phyloP scores from a whole-genome alignment of 306 rosid genomes.

The Potentilla sterilis region DNA sequence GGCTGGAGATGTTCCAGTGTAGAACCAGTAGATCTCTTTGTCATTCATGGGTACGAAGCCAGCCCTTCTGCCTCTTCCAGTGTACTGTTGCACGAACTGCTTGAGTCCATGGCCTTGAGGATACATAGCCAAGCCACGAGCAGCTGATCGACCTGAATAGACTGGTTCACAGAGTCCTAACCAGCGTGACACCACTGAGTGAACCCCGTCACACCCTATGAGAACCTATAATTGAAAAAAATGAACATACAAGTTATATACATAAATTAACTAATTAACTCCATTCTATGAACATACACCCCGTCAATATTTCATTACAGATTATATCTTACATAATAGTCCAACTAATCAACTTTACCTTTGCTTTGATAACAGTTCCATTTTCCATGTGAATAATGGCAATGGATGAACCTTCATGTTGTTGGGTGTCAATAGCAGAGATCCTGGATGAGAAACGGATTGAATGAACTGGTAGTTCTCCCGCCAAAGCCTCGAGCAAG shows the following conservation, averaged over 20 bases:
- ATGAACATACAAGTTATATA: too few relatives aligned
- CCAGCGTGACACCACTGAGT: too few relatives aligned
- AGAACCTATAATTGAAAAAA: too few relatives aligned
- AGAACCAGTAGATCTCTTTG: conserved; percentile 27
- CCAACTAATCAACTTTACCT: not conserved
- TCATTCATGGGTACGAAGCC: conserved; percentile 28
- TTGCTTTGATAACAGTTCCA: conserved; percentile 26
- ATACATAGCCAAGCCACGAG: conserved; percentile 26
- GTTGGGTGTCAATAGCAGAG: not conserved
- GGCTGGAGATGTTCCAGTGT: not conserved
- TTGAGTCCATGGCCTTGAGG: conserved; percentile 32
- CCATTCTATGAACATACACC: too few relatives aligned
- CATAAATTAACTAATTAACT: too few relatives aligned
- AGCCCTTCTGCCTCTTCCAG: conserved; percentile 19
- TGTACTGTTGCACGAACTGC: conserved; percentile 1
- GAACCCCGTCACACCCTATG: too few relatives aligned
- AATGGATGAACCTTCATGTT: conserved; percentile 17
- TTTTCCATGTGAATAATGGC: conserved; percentile 26
- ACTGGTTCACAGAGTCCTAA: not conserved
- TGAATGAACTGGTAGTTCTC: conserved; percentile 13
- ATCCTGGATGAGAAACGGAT: conserved; percentile 25
- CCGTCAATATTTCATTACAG: too few relatives aligned
- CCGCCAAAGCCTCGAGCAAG: conserved; percentile 25
- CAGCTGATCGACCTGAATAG: conserved; percentile 24
- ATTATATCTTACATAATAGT: not conserved